phyloP scores from a whole-genome alignment of 139 green algal genomes.

The Tetradesmus obliquus region DNA sequence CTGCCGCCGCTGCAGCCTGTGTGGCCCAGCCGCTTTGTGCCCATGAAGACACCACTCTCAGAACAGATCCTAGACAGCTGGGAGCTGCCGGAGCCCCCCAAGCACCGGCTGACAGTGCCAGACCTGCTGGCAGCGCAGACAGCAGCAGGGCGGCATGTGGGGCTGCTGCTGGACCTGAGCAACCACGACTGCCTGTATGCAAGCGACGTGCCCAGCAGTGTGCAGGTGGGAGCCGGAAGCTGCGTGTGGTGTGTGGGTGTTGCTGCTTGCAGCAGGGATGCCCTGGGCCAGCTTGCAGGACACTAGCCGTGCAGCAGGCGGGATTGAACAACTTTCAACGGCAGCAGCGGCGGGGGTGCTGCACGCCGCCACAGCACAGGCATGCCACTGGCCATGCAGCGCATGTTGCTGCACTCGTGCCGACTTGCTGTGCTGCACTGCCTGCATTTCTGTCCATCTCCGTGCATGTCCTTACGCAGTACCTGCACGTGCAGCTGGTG shows the following conservation, averaged over 20 bases:
- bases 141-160: slow-evolving; percentile 55
- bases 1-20: slow-evolving; percentile 30
- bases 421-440: too few species aligned
- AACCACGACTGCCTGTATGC: slow-evolving; percentile 89
- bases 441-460: too few species aligned
- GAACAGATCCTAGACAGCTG: slow-evolving; percentile 51
- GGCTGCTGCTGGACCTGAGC: slow-evolving; percentile 84
- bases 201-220: slow-evolving; percentile 67
- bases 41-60: slow-evolving; percentile 49
- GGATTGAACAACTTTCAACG: too few species aligned
- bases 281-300: background rate
- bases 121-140: slow-evolving; percentile 60
- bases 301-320: too few species aligned
- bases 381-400: too few species aligned
- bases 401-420: too few species aligned
- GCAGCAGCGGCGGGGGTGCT: too few species aligned
- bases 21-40: slow-evolving; percentile 50
- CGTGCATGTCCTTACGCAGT: too few species aligned
- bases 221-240: slow-evolving; percentile 29
- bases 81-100: slow-evolving; percentile 66
- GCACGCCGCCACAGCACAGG: too few species aligned
- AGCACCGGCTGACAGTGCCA: slow-evolving; percentile 72
- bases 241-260: too few species aligned
- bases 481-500: too few species aligned
- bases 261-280: too few species aligned